Evolutionary conservation across 23 red algal genomes (phyloP), one percentile per base, ranked within the genome.

Genomic region (Agarophyton chilense): DNA sequence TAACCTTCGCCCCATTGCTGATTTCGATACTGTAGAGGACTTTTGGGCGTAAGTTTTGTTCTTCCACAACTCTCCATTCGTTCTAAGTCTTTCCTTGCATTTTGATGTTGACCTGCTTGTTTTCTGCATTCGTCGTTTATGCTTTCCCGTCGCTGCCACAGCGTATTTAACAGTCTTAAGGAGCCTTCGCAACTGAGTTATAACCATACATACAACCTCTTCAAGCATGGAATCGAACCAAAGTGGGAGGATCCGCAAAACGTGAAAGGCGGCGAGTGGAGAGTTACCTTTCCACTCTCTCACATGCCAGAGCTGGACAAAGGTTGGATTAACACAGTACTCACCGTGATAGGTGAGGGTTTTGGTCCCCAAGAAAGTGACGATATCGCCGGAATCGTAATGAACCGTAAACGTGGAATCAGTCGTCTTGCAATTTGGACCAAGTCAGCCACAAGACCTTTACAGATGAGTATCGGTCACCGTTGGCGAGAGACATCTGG

Each of bases 191-290:
- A 82, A n/a, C 85, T 98, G 40, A 64, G 78, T 10, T 29, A 70
- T 21, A 46, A 58, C n/a, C 75, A 92, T 54, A 95, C 91, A 29
- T 92, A 94, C 70, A 92, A 95, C 53, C 75, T 98, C 31, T 98
- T 98, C 83, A 98, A 98, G 52, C 56, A 70, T 54, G 96, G 92
- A 35, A 95, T 98, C 39, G 72, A 86, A 19, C 96, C 96, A 5
- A 88, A 95, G 65, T 98, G 96, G 96, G 96, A 98, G 72, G 96
- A 98, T 70, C 35, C 74, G 6, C 67, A 84, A 41, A 95, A 95
- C 62, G 82, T 52, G 18, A 68, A 82, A 28, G 96, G 96, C 36
- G 96, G 96, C 17, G 91, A 95, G 81, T 98, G 96, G 96, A 74
- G 91, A 45, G 41, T 95, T 8, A 39, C 72, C 16, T 50, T 90